A percentile compares a stretch with the other conserved stretches of the same genome.
Conservation (phyloP, 2,329 filamentous ascomycete species). For the Chaetomiaceae sp. region DNA sequence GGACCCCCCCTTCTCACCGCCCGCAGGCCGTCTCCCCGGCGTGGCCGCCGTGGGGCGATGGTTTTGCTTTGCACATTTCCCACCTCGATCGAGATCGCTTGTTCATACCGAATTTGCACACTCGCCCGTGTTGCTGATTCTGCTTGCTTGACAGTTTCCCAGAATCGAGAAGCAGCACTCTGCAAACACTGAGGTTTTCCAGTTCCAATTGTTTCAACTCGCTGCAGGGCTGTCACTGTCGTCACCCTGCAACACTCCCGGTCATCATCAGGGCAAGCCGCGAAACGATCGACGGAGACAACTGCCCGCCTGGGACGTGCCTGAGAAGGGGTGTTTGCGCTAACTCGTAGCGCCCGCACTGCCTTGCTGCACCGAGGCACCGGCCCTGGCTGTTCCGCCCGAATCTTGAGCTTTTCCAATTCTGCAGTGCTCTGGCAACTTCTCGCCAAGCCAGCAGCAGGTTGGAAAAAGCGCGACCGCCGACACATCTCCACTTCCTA, state of each 20-base stretch:
- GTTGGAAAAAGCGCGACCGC: constrained; percentile 1
- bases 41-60: background rate
- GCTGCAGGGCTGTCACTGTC: background rate
- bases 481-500: constrained; percentile 7
- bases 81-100: background rate
- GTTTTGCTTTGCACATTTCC: too few species aligned
- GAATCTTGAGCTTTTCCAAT: background rate
- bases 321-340: background rate
- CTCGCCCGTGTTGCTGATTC: background rate
- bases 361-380: constrained; percentile 2
- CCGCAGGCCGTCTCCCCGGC: background rate
- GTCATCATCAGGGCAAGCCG: background rate
- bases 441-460: background rate
- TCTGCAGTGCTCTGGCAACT: too few species aligned
- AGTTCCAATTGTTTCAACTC: background rate
- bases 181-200: background rate
- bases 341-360: background rate
- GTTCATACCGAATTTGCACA: background rate
- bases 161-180: too few species aligned
- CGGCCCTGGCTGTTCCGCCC: background rate
- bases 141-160: too few species aligned
- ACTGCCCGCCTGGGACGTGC: constrained; percentile 13
- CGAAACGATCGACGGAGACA: constrained; percentile 15
- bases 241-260: background rate
- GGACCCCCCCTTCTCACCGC: constrained; percentile 6